Conservation (phyloP, 2,329 filamentous ascomycete genomes). For the Diaporthe aspalathi region DNA sequence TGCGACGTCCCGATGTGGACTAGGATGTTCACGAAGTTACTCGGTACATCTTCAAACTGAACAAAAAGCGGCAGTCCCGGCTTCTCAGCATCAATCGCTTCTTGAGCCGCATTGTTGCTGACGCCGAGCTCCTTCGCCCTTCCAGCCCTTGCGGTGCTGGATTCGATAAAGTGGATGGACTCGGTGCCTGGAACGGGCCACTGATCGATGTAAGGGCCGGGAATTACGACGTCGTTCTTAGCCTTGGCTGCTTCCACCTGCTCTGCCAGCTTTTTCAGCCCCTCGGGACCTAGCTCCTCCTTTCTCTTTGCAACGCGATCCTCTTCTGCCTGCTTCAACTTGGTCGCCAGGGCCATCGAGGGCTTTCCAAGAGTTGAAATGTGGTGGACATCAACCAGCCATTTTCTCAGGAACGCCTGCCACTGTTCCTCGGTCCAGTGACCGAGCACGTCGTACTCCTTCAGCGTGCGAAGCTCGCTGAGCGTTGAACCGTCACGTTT, state of each 20-base stretch:
- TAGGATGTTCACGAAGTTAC: conserved; percentile 89
- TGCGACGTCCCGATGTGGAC: conserved; percentile 82
- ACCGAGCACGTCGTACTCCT: conserved; percentile 76
- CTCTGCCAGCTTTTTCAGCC: conserved; percentile 78
- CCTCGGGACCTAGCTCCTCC: conserved; percentile 82
- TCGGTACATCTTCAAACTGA: conserved; percentile 96
- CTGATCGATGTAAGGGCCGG: conserved; percentile 79
- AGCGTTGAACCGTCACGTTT: conserved; percentile 84
- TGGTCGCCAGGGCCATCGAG: conserved; percentile 81
- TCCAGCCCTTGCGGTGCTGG: conserved; percentile 85
- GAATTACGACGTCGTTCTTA: conserved; percentile 90
- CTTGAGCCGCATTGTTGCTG: conserved; percentile 77
- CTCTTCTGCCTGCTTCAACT: conserved; percentile 84
- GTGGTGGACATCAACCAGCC: conserved; percentile 87
- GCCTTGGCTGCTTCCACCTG: conserved; percentile 85
- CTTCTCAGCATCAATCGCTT: conserved; percentile 77
- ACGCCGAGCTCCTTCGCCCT: conserved; percentile 77
- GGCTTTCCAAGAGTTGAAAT: conserved; percentile 90
- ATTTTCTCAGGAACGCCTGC: conserved; percentile 83
- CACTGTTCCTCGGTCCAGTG: conserved; percentile 87
- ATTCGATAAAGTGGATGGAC: conserved; percentile 95
- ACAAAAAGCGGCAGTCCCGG: conserved; percentile 81
- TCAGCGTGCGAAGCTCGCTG: conserved; percentile 65
- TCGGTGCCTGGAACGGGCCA: conserved; percentile 88
- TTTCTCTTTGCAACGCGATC: conserved; percentile 82